Evolutionary conservation across 306 rosid species (phyloP).

Genomic region (Fagus crenata): DNA sequence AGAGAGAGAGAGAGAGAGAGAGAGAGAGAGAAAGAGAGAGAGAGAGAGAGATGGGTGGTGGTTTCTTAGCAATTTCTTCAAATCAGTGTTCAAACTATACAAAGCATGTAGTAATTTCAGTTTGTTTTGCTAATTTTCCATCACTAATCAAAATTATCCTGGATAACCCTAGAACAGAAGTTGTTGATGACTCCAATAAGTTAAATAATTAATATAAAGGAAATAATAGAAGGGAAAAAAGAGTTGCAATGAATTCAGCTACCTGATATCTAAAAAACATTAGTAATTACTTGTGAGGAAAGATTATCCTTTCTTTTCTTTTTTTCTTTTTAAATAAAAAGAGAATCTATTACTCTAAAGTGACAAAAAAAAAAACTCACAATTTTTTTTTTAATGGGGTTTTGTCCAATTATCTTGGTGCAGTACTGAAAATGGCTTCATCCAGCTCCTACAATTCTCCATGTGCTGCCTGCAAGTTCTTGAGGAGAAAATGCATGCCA

Average conservation of each 20-base stretch:
- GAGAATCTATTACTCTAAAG: constrained; percentile 21
- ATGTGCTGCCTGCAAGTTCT: constrained; percentile 96
- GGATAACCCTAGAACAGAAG: not conserved
- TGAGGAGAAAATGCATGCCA: constrained; percentile 90
- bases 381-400: constrained; percentile 4
- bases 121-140: not conserved
- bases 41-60: not conserved
- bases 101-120: constrained; percentile 1
- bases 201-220: not conserved
- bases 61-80: not conserved
- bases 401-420: constrained; percentile 3
- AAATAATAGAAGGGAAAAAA: constrained; percentile 5
- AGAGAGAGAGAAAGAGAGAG: not conserved
- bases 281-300: not conserved
- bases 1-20: not conserved
- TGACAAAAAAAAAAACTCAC: not conserved
- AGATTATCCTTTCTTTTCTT: not conserved
- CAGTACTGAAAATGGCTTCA: constrained; percentile 54
- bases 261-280: not conserved
- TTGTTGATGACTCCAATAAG: constrained; percentile 10
- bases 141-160: not conserved
- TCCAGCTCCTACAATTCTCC: constrained; percentile 82
- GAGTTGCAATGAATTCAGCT: constrained; percentile 20
- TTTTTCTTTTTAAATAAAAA: not conserved
- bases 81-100: not conserved